Evolutionary conservation across 202 grass and related monocot genomes (phyloP), one percentile per base, ranked within the genome.

Genomic region (Saccharum hybrid): DNA sequence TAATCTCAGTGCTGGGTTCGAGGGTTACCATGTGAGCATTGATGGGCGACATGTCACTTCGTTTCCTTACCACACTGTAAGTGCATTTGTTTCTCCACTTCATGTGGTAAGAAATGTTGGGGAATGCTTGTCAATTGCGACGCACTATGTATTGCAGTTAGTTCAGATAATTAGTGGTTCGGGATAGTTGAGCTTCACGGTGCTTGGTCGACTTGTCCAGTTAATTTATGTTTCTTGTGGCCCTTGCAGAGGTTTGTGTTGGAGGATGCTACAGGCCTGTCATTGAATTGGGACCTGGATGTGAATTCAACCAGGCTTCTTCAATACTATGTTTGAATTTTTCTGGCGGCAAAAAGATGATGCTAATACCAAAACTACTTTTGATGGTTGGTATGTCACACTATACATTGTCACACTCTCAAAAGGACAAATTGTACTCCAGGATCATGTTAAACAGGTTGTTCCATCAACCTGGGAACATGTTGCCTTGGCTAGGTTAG

Each of bases 191-290:
- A 66, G 5, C 10, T 68, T 77, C 61, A 23, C 52, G 57, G 51
- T 71, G 5, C 11, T 19, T 63, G 37, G 2, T 37, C 43, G 67
- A 19, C 38, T 28, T 26, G 14, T 65, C 8, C 6, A 49, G 9
- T 74, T 49, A 68, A 86, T 7, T 62, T 79, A 51, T 76, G 19
- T 80, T 75, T 80, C 46, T 52, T 49, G 39, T 74, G 49, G 65
- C 30, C 10, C 22, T 37, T 83, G 39, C 56, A 96, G 93, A 86
- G 90, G 12, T 96, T 96, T 84, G 78, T 81, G 10, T 88, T 96
- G 63, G 90, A 96, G 57, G 90, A 96, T 46, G 88, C 93, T 30
- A 96, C 93, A 15, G 88, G 90, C 18, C 56, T 92, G 74, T 89
- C 88, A 77, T 19, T 92, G 33, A 89, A 66, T 80, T 86, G 93